Evolutionary conservation across 352 stramenopile genomes (phyloP), one percentile per base, ranked within the genome.

Genomic region (Saprolegnia diclina): DNA sequence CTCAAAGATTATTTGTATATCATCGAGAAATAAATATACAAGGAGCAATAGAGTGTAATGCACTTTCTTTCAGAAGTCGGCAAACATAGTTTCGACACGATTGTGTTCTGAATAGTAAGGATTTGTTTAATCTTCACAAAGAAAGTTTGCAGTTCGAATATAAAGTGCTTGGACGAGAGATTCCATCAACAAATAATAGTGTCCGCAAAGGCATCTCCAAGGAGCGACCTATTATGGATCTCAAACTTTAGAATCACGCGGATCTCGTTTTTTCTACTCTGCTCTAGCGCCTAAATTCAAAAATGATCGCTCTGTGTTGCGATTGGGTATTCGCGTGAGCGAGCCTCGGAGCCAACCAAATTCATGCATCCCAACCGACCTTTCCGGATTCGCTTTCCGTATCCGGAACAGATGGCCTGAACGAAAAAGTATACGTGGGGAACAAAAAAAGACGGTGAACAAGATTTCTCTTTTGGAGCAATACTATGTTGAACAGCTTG

Each of bases 71-170:
- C 63, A 57, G 63, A 69, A 69, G 63, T 69, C 63, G 63, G 63
- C 63, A 69, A 69, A 69, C 63, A 61, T 57, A 37, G 53, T 69
- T 48, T 69, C 63, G 29, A 69, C 63, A 69, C 42, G n/a, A 69
- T 62, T 67, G 62, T 26, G 35, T 69, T 69, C 63, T 59, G 63
- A 45, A 69, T 69, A 69, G 63, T 69, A 69, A 69, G 63, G 63
- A 69, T 69, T 69, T 69, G 63, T 69, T 69, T 69, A 69, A 24
- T 69, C 63, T 69, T 69, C 63, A 69, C 50, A 21, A 69, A 69
- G 63, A 69, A 61, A 22, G 1, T 9, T 7, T 24, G 0, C 26
- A 5, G 35, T 38, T 45, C 38, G 46, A 10, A 62, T 16, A 69
- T 62, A 22, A 5, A 69, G 1, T 5, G 29, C 29, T 35, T 5